Evolutionary conservation across 176 grass and related monocot genomes (phyloP), one percentile per base, ranked within the genome.

Genomic region (Saccharum spontaneum): DNA sequence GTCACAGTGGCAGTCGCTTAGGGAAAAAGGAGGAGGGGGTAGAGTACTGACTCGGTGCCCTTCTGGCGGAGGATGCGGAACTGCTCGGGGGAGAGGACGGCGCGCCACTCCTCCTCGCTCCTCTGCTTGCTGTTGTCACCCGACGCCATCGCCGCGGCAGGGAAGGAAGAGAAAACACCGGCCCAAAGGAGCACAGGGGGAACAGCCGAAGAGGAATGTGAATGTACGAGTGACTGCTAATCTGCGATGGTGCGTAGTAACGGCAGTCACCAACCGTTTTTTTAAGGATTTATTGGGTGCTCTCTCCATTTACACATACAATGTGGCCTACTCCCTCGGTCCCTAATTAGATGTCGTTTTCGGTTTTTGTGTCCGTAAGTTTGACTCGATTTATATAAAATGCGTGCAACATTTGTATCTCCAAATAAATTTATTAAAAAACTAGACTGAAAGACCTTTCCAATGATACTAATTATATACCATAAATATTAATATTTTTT

Each of bases 21-120:
- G 24, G 23, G 8, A 10, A 26, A 13, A 3, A 11, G 39, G 16
- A 24, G 24, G 70, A 15, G 20, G 46, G 22, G 2, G 18, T 23
- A 7, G 36, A 39, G 16, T 78, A 90, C 88, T 90, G 66, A 98
- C 96, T 98, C 96, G 65, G 96, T 98, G 68, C 93, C 96, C 89
- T 98, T 98, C 18, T 23, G 73, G 44, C 96, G 93, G 83, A 98
- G 89, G 87, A 98, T 92, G 40, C 96, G 91, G 88, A 98, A 98
- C 84, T 98, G 96, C 89, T 95, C 93, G 1, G 91, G 93, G 74
- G 81, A 84, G 72, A 98, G 93, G 39, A 98, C 81, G 69, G 93
- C 93, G 20, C 87, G 84, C 96, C 96, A 98, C 67, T 95, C 96
- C 87, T 92, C 93, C 81, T 98, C 93, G 33, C 89, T 90, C 85